These are phyloP conservation scores for Prinsepia uniflora DNA, from an alignment of 306 rosid species.

Conservation along the genomic window DNA sequence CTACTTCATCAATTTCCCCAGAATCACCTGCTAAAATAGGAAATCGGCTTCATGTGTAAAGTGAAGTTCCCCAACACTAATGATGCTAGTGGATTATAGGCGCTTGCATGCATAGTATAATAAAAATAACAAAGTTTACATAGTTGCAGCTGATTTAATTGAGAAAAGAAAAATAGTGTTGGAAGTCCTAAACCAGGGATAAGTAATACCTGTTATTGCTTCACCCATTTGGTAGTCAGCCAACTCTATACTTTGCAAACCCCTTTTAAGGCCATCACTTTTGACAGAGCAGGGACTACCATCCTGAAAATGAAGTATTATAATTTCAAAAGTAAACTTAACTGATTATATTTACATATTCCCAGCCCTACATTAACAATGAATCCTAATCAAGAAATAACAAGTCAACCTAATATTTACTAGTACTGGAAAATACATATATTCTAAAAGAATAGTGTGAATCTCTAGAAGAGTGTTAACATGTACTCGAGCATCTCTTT, in stretches of 20 bases:
- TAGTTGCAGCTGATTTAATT: neutral
- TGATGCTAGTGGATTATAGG: slow-evolving; percentile 3
- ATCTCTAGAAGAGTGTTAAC: slow-evolving; percentile 26
- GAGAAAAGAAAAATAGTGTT: neutral
- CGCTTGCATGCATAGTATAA: neutral
- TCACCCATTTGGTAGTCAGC: slow-evolving; percentile 79
- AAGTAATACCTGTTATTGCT: slow-evolving; percentile 56
- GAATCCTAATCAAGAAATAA: slow-evolving; percentile 1
- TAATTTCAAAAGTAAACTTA: slow-evolving; percentile 21
- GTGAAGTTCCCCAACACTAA: slow-evolving; percentile 7
- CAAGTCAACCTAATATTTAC: neutral
- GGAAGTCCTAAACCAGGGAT: slow-evolving; percentile 20
- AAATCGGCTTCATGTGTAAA: slow-evolving; percentile 1
- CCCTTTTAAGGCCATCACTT: slow-evolving; percentile 84
- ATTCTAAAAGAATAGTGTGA: slow-evolving; percentile 5
- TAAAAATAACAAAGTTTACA: neutral
- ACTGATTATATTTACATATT: slow-evolving; percentile 11
- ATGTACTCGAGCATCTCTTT: slow-evolving; percentile 69
- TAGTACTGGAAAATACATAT: neutral
- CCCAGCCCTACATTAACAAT: slow-evolving; percentile 10
- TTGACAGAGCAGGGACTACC: slow-evolving; percentile 50
- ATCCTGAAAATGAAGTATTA: slow-evolving; percentile 57
- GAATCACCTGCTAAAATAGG: slow-evolving; percentile 62
- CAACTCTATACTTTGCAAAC: slow-evolving; percentile 58
- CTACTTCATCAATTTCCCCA: slow-evolving; percentile 81